Conservation (phyloP, 164 flowering plant species). For the Kalanchoe fedtschenkoi region DNA sequence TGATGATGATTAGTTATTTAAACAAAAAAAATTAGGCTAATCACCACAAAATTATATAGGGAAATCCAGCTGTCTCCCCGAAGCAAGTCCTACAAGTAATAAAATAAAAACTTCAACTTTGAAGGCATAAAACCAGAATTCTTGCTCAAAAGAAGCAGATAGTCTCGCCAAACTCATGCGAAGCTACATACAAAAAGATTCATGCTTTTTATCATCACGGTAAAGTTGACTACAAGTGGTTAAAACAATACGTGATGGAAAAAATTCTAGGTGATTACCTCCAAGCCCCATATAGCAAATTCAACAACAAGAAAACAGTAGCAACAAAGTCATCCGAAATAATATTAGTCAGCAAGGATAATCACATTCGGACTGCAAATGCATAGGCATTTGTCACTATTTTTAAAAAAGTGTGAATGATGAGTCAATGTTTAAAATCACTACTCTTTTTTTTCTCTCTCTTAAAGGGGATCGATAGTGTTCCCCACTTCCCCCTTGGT, state of each 20-base stretch:
- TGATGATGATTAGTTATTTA: background rate
- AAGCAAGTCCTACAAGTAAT: slow-evolving; percentile 51
- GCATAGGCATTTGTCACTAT: too few species aligned
- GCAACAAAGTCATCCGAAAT: too few species aligned
- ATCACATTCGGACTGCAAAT: too few species aligned
- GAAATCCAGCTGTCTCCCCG: slow-evolving; percentile 96
- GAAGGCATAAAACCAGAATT: background rate
- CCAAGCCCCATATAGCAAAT: slow-evolving; percentile 73
- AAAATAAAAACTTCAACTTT: background rate
- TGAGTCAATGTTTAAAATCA: too few species aligned
- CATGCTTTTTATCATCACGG: background rate
- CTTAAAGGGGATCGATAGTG: too few species aligned
- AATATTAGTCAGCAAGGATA: too few species aligned
- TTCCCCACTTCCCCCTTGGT: too few species aligned
- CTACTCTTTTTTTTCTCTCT: too few species aligned
- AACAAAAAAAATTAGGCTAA: slow-evolving; percentile 6
- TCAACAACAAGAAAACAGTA: too few species aligned
- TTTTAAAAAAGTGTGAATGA: too few species aligned
- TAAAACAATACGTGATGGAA: background rate
- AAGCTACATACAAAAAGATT: background rate
- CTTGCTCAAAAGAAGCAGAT: background rate
- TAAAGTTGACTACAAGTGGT: background rate
- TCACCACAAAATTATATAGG: slow-evolving; percentile 88
- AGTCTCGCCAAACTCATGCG: too few species aligned
- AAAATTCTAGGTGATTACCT: slow-evolving; percentile 32